phyloP scores from a whole-genome alignment of 1,284 basidiomycete genomes.

The Earliella scabrosa region DNA sequence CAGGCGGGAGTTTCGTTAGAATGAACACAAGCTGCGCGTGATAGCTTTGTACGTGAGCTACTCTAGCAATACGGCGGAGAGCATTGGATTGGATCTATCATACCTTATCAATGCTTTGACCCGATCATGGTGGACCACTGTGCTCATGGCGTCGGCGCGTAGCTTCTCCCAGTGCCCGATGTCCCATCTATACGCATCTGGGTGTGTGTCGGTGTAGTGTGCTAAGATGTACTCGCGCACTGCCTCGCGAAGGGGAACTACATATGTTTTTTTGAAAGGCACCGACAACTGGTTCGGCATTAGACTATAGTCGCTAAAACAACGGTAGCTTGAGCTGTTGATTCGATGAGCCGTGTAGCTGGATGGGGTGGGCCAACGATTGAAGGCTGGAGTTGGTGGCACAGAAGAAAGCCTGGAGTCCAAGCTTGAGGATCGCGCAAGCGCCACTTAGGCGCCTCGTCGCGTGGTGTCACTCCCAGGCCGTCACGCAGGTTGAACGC shows the following conservation, averaged over 20 bases:
- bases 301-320: too few relatives aligned
- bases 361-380: neutral
- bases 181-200: constrained; percentile 87
- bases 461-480: too few relatives aligned
- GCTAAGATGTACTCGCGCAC: constrained; percentile 73
- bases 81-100: too few relatives aligned
- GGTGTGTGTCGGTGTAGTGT: constrained; percentile 77
- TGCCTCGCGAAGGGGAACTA: constrained; percentile 59
- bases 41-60: constrained; percentile 59
- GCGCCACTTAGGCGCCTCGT: too few relatives aligned
- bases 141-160: constrained; percentile 64
- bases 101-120: constrained; percentile 42
- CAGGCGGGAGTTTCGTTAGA: constrained; percentile 70
- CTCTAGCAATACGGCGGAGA: too few relatives aligned
- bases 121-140: constrained; percentile 62
- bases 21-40: constrained; percentile 88
- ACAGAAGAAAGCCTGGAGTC: neutral
- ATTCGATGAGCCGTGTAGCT: neutral
- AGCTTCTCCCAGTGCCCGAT: constrained; percentile 73
- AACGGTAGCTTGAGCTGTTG: too few relatives aligned
- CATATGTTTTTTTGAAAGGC: constrained; percentile 77
- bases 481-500: too few relatives aligned
- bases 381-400: neutral
- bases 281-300: constrained; percentile 84
- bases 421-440: too few relatives aligned